phyloP scores from a whole-genome alignment of 1,284 basidiomycete species.

The Sphaerobolus stellatus region DNA sequence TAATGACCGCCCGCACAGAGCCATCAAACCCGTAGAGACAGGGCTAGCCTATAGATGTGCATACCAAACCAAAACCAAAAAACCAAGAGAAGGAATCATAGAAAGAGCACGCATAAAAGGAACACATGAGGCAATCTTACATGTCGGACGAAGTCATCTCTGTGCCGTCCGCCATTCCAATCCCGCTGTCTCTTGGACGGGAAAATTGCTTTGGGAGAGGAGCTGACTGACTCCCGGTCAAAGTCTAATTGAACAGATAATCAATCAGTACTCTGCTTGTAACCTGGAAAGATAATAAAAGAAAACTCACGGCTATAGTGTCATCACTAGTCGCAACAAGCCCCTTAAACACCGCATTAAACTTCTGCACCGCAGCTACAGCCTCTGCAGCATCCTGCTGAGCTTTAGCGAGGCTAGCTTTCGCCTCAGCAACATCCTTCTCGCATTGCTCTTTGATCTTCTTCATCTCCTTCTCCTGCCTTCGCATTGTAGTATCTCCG shows the following conservation, averaged over 20 bases:
- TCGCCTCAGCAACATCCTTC: background rate
- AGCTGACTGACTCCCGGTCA: background rate
- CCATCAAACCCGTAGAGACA: too few relatives aligned
- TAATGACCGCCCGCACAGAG: too few relatives aligned
- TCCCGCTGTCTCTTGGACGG: background rate
- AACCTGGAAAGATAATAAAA: background rate
- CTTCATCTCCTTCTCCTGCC: background rate
- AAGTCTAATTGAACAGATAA: background rate
- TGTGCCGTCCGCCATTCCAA: too few relatives aligned
- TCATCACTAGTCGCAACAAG: background rate
- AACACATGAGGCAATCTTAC: too few relatives aligned
- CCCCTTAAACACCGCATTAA: background rate
- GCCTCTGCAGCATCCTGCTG: background rate
- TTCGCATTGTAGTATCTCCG: background rate
- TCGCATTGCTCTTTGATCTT: background rate
- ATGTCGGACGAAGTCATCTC: too few relatives aligned
- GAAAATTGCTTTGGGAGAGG: background rate
- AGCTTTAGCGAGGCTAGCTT: background rate
- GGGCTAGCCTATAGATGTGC: too few relatives aligned
- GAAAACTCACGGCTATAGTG: background rate
- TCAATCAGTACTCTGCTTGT: background rate
- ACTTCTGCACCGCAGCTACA: background rate
- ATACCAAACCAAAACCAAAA: too few relatives aligned
- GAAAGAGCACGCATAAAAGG: too few relatives aligned
- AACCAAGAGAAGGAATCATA: too few relatives aligned